Conservation (phyloP, 2,329 filamentous ascomycete genomes). For the Akanthomyces lecanii region DNA sequence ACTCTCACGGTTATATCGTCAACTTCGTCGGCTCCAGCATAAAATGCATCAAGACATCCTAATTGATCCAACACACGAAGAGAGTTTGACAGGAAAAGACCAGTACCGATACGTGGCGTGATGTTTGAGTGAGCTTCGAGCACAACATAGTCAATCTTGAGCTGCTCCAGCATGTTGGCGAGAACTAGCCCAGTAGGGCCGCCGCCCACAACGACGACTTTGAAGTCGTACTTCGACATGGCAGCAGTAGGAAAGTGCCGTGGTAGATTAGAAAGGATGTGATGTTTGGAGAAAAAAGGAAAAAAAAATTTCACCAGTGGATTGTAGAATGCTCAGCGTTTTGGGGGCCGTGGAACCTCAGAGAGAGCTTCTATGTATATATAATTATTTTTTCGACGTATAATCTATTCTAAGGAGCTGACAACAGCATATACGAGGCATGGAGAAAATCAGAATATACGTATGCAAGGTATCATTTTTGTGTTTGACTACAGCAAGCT, state of each 20-base stretch:
- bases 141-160: conserved; percentile 44
- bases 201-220: conserved; percentile 41
- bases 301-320: neutral
- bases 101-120: conserved; percentile 43
- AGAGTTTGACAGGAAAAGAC: conserved; percentile 43
- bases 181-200: conserved; percentile 39
- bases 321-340: neutral
- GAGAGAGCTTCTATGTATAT: neutral
- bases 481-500: neutral
- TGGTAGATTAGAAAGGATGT: neutral
- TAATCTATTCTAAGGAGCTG: neutral
- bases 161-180: conserved; percentile 37
- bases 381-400: neutral
- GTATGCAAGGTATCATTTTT: neutral
- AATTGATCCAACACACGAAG: conserved; percentile 47
- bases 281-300: neutral
- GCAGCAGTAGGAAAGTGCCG: neutral
- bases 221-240: conserved; percentile 10
- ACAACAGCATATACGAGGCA: conserved; percentile 6
- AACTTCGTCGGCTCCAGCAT: neutral
- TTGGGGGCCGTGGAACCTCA: neutral
- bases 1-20: neutral
- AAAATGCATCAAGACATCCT: conserved; percentile 24
- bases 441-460: neutral
- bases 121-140: conserved; percentile 42